Evolutionary conservation across 352 stramenopile species (phyloP).

Genomic region (Peronospora destructor): DNA sequence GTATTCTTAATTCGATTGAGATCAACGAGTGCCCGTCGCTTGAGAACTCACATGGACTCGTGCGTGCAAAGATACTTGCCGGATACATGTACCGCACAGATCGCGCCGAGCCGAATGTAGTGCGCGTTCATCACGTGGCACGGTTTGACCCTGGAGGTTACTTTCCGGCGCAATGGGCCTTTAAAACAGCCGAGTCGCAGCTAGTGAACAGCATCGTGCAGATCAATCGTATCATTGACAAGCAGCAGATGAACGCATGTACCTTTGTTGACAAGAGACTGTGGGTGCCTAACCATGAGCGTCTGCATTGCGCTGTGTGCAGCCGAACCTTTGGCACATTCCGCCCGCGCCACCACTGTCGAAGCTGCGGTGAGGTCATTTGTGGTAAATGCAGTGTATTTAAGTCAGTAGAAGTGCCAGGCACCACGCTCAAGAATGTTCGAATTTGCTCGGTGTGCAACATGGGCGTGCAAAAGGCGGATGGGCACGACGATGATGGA

Average conservation of each 20-base stretch:
- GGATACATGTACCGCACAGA: constrained; percentile 78
- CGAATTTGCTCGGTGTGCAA: constrained; percentile 82
- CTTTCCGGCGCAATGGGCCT: constrained; percentile 74
- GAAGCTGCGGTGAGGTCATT: constrained; percentile 84
- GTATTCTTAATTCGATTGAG: constrained; percentile 76
- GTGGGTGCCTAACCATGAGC: constrained; percentile 75
- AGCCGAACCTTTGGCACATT: constrained; percentile 68
- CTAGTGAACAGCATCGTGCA: constrained; percentile 73
- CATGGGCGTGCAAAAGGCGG: constrained; percentile 71
- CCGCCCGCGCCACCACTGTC: constrained; percentile 77
- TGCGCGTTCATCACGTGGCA: constrained; percentile 74
- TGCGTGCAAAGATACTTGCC: constrained; percentile 73
- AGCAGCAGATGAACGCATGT: constrained; percentile 82
- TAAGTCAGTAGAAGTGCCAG: constrained; percentile 72
- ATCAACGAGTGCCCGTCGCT: constrained; percentile 75
- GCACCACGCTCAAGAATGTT: constrained; percentile 75
- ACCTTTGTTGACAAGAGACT: constrained; percentile 78
- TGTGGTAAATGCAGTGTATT: constrained; percentile 84
- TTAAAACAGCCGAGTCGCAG: constrained; percentile 79
- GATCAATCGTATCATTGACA: constrained; percentile 74
- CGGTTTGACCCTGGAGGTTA: constrained; percentile 70
- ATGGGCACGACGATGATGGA: constrained; percentile 31
- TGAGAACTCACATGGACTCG: constrained; percentile 78
- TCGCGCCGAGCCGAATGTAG: constrained; percentile 54
- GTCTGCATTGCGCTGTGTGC: constrained; percentile 68